A percentile compares a stretch with the other conserved stretches of the same genome.
phyloP scores from a whole-genome alignment of 352 stramenopile species.

The Globisporangium recalcitrans region DNA sequence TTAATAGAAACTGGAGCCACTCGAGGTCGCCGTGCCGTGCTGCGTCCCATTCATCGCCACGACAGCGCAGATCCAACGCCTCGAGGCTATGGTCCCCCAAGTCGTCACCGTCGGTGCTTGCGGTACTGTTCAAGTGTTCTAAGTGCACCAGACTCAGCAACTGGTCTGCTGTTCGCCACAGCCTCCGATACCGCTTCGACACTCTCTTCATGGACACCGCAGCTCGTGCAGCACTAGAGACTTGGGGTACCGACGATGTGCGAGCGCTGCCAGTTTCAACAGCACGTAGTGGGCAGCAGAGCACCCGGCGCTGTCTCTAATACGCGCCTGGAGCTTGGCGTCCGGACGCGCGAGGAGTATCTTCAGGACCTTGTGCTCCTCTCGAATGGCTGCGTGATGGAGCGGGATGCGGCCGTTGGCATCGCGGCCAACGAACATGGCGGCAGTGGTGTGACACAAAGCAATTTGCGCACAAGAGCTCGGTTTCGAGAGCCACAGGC shows the following conservation, averaged over 20 bases:
- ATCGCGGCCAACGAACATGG: slow-evolving; percentile 27
- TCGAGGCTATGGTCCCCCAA: not conserved
- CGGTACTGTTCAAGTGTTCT: not conserved
- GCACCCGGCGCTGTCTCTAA: slow-evolving; percentile 30
- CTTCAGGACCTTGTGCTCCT: slow-evolving; percentile 28
- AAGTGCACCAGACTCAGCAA: not conserved
- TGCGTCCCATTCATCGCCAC: slow-evolving; percentile 50
- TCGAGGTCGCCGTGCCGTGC: slow-evolving; percentile 33
- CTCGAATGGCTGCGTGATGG: slow-evolving; percentile 45
- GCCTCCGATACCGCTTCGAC: slow-evolving; percentile 25
- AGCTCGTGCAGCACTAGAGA: not conserved
- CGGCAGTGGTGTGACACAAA: slow-evolving; percentile 1
- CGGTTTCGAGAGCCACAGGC: slow-evolving; percentile 26
- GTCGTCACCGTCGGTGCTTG: not conserved
- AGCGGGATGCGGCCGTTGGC: slow-evolving; percentile 35
- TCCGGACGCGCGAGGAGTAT: slow-evolving; percentile 32
- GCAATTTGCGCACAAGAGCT: slow-evolving; percentile 14
- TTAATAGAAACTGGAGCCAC: slow-evolving; percentile 30
- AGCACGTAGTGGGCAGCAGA: slow-evolving; percentile 44
- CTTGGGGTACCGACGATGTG: slow-evolving; percentile 6
- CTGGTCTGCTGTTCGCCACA: slow-evolving; percentile 6
- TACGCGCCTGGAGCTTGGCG: slow-evolving; percentile 33
- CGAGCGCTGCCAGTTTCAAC: slow-evolving; percentile 34
- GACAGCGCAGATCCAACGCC: slow-evolving; percentile 29
- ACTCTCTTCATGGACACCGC: slow-evolving; percentile 11